Conservation (phyloP, 176 grass and related monocot species). For the Tillandsia fasciculata region DNA sequence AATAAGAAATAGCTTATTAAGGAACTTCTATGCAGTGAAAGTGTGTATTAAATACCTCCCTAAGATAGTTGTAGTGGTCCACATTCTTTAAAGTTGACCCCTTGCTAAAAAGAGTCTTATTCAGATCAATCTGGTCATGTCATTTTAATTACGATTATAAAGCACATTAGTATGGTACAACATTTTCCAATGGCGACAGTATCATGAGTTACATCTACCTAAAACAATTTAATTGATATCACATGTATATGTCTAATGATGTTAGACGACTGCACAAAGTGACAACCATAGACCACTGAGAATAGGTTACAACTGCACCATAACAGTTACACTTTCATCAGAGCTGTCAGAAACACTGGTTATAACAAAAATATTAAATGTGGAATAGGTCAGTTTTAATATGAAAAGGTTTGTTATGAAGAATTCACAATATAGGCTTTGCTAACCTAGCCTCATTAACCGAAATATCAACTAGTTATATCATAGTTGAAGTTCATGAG, state of each 20-base stretch:
- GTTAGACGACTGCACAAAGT: slow-evolving; percentile 12
- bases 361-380: no score
- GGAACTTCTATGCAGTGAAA: slow-evolving; percentile 54
- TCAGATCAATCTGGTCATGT: slow-evolving; percentile 22
- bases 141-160: slow-evolving; percentile 38
- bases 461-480: no score
- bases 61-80: slow-evolving; percentile 59
- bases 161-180: slow-evolving; percentile 26
- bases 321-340: no score
- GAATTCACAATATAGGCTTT: no score
- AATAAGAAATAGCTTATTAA: slow-evolving; percentile 40
- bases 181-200: slow-evolving; percentile 16
- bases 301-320: no score
- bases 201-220: slow-evolving; percentile 49
- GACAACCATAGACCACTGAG: not conserved
- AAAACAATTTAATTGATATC: slow-evolving; percentile 36
- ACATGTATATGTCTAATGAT: slow-evolving; percentile 29
- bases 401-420: no score
- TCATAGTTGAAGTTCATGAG: no score
- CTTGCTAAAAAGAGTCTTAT: slow-evolving; percentile 27
- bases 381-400: no score
- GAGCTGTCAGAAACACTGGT: no score
- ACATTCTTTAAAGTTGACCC: slow-evolving; percentile 30
- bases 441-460: no score
- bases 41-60: slow-evolving; percentile 60